Evolutionary conservation across 2,329 filamentous ascomycete species (phyloP), one percentile per base, ranked within the genome.

Genomic region (Dendrostoma leiphaemia): DNA sequence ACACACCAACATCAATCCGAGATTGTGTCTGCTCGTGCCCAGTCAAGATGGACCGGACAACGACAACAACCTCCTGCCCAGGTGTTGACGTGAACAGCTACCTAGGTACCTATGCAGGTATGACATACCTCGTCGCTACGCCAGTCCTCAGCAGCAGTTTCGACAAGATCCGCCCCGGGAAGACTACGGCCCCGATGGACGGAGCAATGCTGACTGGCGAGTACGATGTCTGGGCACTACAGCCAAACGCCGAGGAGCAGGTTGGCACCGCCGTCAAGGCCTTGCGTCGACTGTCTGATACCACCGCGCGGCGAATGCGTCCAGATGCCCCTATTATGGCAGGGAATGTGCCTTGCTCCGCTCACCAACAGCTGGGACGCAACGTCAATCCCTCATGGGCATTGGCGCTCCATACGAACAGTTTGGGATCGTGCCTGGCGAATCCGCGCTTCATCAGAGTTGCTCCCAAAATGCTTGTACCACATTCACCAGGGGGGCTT

Each of bases 131-230:
- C 4, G 31, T 48, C 3, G 45, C 35, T n/a, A 37, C 45, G 4
- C n/a, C n/a, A n/a, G 55, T 64, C 40, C 58, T 64, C 2, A 60
- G 51, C 12, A 45, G 61, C 4, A 61, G 58, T 54, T 61, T 62
- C 40, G 24, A 58, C 31, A 53, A 61, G 54, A 37, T 55, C 38
- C 59, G 45, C 26, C 41, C 60, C 10, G 57, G 59, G 9, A 62
- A 57, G 34, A 53, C 52, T 15, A 19, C 58, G 12, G 13, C n/a
- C 23, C 34, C 51, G 8, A 56, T 56, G 34, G 37, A 3, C n/a
- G 31, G 26, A 4, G 34, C 17, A 8, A 31, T 19, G 2, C 12
- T 19, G 15, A 21, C 9, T 31, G 45, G 37, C 15, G 61, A 43
- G 38, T 28, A 31, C 19, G 48, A 15, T 6, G n/a, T 28, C 21